Base-by-base conservation (phyloP, 352 stramenopile species). In the Halophytophthora batemanensis region DNA sequence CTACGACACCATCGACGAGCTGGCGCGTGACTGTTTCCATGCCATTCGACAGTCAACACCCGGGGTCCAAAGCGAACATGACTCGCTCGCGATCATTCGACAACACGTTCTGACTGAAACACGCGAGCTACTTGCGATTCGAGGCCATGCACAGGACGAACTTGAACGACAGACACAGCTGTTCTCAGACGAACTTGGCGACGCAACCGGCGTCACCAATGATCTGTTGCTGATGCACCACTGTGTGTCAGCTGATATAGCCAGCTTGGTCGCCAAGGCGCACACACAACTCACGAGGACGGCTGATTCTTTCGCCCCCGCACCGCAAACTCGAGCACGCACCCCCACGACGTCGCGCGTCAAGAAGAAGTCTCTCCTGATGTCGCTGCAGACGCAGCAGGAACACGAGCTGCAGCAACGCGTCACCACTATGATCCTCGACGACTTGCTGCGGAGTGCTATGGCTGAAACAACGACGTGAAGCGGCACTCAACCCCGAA, bases 341-440 rank as follows among this genome's bases (percentile, higher is more conserved):
- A 76, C 66, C 2, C 63, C 66, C 6, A 67, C 53, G 29, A 56
- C 57, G 21, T 70, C 57, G 2, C 59, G 60, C n/a, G 50, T 44
- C 46, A 59, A 56, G n/a, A 59, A 25, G 10, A 55, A 42, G 15
- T 71, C 63, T 15, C 53, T 72, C 36, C 50, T 72, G 17, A 66
- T 59, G 0, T 61, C 53, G 18, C 23, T 70, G 0, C 61, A 69
- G 33, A 45, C 3, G 4, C 51, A 71, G 17, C 64, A 77, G 42
- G 50, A 60, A 3, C 22, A 59, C 34, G 50, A 75, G 53, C 40
- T 80, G 7, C 64, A 80, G 18, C 56, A 64, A 11, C 56, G 64
- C 19, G 55, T 77, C 35, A 73, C 66, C 0, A 37, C 51, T 21
- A 46, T 63, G 35, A 69, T 80, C 38, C 45, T 80, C 22, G 40